Conservation (phyloP, 192 early-diverging fungal species). For the Backusella morwellensis region DNA sequence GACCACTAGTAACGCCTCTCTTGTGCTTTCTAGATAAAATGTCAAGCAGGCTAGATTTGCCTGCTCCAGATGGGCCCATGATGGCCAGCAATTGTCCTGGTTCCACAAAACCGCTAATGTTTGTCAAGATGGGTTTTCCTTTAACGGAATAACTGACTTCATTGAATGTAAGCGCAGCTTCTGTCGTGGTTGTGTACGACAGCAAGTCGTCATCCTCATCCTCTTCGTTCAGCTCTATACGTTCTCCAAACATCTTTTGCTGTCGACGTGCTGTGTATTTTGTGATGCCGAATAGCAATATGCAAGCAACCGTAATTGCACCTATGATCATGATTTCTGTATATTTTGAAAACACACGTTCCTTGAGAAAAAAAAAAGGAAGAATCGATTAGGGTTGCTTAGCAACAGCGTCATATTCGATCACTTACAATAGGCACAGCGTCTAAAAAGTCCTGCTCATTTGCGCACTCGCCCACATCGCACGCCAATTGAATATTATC, state of each 20-base stretch:
- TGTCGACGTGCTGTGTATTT: conserved; percentile 17
- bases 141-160: conserved; percentile 24
- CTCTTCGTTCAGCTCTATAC: conserved; percentile 7
- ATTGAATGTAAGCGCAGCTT: conserved; percentile 13
- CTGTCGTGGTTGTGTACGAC: background rate
- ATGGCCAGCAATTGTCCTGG: conserved; percentile 81
- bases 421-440: conserved; percentile 25
- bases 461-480: conserved; percentile 74
- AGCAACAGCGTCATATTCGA: background rate
- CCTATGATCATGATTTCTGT: conserved; percentile 21
- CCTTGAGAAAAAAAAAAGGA: background rate
- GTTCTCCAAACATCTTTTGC: conserved; percentile 20
- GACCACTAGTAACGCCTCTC: conserved; percentile 18
- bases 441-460: conserved; percentile 36
- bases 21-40: conserved; percentile 32
- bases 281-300: conserved; percentile 17
- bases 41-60: conserved; percentile 82
- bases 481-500: conserved; percentile 71
- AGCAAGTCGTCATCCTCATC: background rate
- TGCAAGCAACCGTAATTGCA: conserved; percentile 13
- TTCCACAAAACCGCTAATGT: conserved; percentile 69
- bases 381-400: background rate
- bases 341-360: conserved; percentile 19
- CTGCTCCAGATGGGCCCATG: conserved; percentile 92
- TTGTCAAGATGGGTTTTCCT: conserved; percentile 64